A percentile compares a stretch with the other conserved stretches of the same genome.
phyloP scores from a whole-genome alignment of 208 protist species.

The Porcisia deanei region DNA sequence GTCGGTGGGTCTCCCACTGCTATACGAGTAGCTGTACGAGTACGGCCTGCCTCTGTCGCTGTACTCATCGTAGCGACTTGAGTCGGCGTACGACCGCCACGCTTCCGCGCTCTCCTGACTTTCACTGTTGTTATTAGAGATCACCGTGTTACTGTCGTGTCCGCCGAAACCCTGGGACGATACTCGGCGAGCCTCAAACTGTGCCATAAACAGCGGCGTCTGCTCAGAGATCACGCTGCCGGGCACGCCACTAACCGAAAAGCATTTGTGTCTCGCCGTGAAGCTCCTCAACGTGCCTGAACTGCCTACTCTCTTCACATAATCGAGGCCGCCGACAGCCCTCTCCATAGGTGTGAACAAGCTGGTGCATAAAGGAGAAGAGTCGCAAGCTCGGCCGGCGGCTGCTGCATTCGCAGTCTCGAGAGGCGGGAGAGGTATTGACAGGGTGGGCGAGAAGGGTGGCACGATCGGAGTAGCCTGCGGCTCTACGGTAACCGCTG shows the following conservation, averaged over 20 bases:
- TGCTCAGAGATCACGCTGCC: neutral
- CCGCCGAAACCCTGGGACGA: neutral
- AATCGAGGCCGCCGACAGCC: constrained; percentile 1
- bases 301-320: neutral
- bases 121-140: neutral
- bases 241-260: constrained; percentile 9
- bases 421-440: neutral
- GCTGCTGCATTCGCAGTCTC: neutral
- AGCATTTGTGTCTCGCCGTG: neutral
- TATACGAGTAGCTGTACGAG: constrained; percentile 30
- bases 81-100: neutral
- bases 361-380: neutral
- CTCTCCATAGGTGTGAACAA: neutral
- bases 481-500: neutral
- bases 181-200: constrained; percentile 12
- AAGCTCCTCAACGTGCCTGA: constrained; percentile 15
- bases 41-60: neutral
- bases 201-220: constrained; percentile 20
- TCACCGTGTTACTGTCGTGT: neutral
- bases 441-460: neutral
- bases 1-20: neutral
- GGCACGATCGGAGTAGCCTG: neutral
- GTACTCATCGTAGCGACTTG: neutral
- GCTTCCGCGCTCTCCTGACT: neutral
- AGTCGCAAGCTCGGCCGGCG: neutral